Evolutionary conservation across 768 basidiomycete genomes (phyloP).

Genomic region (Flagelloscypha sp.): DNA sequence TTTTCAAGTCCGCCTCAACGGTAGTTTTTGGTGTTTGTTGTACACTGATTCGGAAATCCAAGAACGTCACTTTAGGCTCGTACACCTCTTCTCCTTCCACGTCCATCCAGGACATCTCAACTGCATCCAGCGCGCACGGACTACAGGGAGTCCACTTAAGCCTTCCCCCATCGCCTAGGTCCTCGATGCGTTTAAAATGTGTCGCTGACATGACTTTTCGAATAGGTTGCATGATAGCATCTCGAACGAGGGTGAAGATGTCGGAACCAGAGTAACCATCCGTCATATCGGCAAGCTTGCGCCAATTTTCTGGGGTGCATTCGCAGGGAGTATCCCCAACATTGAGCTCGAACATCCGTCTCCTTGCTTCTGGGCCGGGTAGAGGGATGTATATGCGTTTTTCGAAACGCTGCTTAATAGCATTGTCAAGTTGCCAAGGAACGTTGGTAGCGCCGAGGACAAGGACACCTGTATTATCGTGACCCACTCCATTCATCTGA

Average conservation of each 20-base stretch:
- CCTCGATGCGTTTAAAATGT: slow-evolving; percentile 70
- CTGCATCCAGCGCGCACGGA: slow-evolving; percentile 78
- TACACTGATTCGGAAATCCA: slow-evolving; percentile 78
- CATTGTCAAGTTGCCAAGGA: slow-evolving; percentile 95
- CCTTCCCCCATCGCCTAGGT: slow-evolving; percentile 14
- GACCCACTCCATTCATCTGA: slow-evolving; percentile 98
- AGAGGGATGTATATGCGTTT: slow-evolving; percentile 98
- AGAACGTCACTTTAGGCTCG: slow-evolving; percentile 72
- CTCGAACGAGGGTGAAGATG: slow-evolving; percentile 88
- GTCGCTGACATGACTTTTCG: slow-evolving; percentile 93
- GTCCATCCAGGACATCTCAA: slow-evolving; percentile 86
- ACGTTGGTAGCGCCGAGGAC: slow-evolving; percentile 98
- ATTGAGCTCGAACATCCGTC: slow-evolving; percentile 95
- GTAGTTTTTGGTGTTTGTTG: slow-evolving; percentile 81
- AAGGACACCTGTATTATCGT: slow-evolving; percentile 93
- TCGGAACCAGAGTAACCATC: slow-evolving; percentile 96
- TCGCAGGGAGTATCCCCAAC: slow-evolving; percentile 89
- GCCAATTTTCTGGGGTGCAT: slow-evolving; percentile 71
- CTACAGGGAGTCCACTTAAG: slow-evolving; percentile 92
- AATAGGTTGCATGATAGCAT: slow-evolving; percentile 97
- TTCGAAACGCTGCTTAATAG: slow-evolving; percentile 96
- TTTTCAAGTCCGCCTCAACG: slow-evolving; percentile 76
- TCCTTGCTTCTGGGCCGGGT: slow-evolving; percentile 85
- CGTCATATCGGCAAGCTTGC: slow-evolving; percentile 72
- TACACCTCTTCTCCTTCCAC: slow-evolving; percentile 80